Conservation (phyloP, 2,329 filamentous ascomycete species). For the Cordyceps tenuipes region DNA sequence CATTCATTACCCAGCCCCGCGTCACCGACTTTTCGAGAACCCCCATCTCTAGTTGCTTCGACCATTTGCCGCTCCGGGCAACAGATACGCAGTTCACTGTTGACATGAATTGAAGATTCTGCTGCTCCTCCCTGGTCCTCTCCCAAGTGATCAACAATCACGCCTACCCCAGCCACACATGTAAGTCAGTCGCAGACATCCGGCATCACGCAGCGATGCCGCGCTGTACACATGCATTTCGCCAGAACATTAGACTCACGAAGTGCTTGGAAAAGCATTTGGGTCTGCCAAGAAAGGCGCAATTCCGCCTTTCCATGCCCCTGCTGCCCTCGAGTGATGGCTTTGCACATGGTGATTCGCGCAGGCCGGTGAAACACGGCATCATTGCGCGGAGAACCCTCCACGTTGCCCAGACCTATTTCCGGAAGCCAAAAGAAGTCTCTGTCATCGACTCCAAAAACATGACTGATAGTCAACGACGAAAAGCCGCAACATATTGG, state of each 20-base stretch:
- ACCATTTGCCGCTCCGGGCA: neutral
- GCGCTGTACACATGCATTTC: too few species aligned
- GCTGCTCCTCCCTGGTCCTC: too few species aligned
- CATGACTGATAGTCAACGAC: conserved; percentile 71
- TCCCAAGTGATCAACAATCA: too few species aligned
- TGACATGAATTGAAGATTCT: too few species aligned
- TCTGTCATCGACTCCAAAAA: conserved; percentile 64
- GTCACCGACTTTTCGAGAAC: neutral
- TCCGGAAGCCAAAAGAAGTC: neutral
- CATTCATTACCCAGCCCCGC: conserved; percentile 66
- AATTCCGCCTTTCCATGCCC: neutral
- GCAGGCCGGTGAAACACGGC: neutral
- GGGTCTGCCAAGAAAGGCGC: too few species aligned
- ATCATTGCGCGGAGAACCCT: neutral
- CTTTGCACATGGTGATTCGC: neutral
- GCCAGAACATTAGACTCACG: too few species aligned
- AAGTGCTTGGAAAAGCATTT: too few species aligned
- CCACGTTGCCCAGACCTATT: too few species aligned
- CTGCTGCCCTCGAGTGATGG: neutral
- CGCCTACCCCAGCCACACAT: too few species aligned
- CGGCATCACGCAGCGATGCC: too few species aligned
- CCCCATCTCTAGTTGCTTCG: neutral
- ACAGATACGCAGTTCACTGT: neutral
- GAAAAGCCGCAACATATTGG: conserved; percentile 40
- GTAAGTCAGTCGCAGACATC: too few species aligned